Percentiles rank a stretch among this genome's conserved stretches.
These are phyloP conservation scores for Ophiostoma quercus DNA, from an alignment of 2,329 filamentous ascomycete genomes.

Conservation along the genomic window DNA sequence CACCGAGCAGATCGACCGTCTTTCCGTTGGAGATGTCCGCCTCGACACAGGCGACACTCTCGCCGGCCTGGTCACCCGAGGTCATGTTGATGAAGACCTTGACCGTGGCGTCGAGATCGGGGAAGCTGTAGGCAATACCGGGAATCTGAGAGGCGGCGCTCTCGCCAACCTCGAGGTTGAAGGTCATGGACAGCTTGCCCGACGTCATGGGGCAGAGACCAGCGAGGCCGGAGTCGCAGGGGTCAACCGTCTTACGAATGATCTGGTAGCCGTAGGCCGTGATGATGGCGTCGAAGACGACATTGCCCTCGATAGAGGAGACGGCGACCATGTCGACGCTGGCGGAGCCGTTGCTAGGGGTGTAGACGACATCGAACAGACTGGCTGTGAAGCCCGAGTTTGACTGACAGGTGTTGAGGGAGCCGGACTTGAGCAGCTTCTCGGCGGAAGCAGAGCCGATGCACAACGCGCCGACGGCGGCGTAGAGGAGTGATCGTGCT, in stretches of 20 bases:
- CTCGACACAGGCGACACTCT: conserved; percentile 70
- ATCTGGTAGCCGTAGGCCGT: conserved; percentile 69
- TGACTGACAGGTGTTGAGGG: conserved; percentile 68
- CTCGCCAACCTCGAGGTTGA: conserved; percentile 55
- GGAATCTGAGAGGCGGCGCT: conserved; percentile 60
- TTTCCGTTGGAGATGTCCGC: conserved; percentile 77
- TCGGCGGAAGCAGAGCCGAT: conserved; percentile 35
- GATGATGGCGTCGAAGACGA: conserved; percentile 64
- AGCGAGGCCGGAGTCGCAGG: conserved; percentile 58
- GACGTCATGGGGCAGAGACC: conserved; percentile 79
- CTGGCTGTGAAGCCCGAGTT: conserved; percentile 75
- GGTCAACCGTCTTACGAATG: conserved; percentile 58
- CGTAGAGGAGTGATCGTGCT: conserved; percentile 41
- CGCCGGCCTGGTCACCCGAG: conserved; percentile 39
- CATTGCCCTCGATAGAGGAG: conserved; percentile 67
- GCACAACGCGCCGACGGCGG: conserved; percentile 36
- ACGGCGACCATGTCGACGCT: conserved; percentile 66
- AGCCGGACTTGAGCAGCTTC: conserved; percentile 44
- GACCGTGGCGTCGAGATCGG: conserved; percentile 75
- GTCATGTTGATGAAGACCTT: conserved; percentile 67
- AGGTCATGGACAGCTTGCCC: conserved; percentile 50
- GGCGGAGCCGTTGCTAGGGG: conserved; percentile 58
- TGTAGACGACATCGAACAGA: conserved; percentile 71
- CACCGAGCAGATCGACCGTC: conserved; percentile 72
- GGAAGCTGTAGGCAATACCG: conserved; percentile 72